Evolutionary conservation across 768 basidiomycete species (phyloP), one percentile per base, ranked within the genome.

Genomic region (Basidioascus undulatus): DNA sequence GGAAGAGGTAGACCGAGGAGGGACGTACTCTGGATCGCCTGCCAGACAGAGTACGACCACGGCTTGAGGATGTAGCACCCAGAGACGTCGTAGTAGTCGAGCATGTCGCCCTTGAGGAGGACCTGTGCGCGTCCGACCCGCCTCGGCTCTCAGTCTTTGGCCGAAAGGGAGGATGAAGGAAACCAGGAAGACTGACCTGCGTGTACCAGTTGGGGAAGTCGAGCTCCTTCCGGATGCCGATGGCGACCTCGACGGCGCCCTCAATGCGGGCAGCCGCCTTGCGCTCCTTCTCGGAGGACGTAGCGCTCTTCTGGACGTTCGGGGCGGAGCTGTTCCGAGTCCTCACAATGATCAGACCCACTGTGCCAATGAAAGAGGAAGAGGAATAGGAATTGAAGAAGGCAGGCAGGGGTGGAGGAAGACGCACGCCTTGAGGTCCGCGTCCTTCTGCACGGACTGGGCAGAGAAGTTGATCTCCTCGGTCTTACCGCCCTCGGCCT

Each of bases 31-130:
- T 92, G 86, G 44, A 98, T 94, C 44, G 69, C 68, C 57, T 96
- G 84, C 92, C 92, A 96, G 53, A 98, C 84, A 49, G 74, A 74
- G 60, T 80, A 96, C 1, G 84, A 87, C 82, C 84, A 87, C 1
- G 92, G 92, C 55, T 81, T 84, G 44, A 98, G 74, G 57, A 96
- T 92, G 61, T 98, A 98, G 56, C 92, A 98, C 13, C 92, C 92
- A 46, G 82, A 86, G 57, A 98, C 84, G 58, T 73, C 87, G 64
- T 98, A 96, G 61, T 96, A 98, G 53, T 98, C 92, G 40, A 98
- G 61, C 92, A 98, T 98, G 49, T 98, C 87, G 5, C 86, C 78
- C 65, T 94, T 94, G 60, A 94, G 64, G 46, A 98, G 65, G n/a
- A 92, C 86, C 84, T 89, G 33, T 43, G 47, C 31, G 40, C 40